Evolutionary conservation across 768 basidiomycete species (phyloP).

Genomic region (Kwoniella europaea): DNA sequence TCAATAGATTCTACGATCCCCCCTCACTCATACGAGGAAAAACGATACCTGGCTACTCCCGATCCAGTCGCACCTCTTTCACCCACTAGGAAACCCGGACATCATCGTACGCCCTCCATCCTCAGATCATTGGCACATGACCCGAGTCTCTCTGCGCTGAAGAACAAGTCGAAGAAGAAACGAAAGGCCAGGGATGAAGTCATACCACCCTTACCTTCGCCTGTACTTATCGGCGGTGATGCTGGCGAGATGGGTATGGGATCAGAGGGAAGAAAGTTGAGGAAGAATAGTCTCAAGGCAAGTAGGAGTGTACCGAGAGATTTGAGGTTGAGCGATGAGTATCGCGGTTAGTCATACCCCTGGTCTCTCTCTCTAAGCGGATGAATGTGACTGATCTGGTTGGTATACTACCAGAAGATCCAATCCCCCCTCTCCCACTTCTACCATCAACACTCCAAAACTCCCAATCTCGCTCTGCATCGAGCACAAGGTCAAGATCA

Average conservation of each 20-base stretch:
- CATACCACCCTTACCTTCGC: slow-evolving; percentile 6
- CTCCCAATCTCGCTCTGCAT: neutral
- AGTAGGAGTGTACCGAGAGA: slow-evolving; percentile 33
- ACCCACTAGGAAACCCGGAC: slow-evolving; percentile 1
- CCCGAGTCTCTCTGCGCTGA: slow-evolving; percentile 45
- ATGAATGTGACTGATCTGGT: too few species aligned
- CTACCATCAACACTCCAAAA: neutral
- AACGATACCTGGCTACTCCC: slow-evolving; percentile 1
- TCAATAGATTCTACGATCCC: slow-evolving; percentile 15
- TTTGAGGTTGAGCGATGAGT: slow-evolving; percentile 22
- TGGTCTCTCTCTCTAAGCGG: too few species aligned
- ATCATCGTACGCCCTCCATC: slow-evolving; percentile 23
- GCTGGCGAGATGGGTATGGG: neutral
- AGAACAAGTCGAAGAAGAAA: slow-evolving; percentile 26
- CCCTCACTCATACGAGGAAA: neutral
- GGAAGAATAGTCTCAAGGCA: slow-evolving; percentile 27
- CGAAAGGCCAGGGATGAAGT: slow-evolving; percentile 15
- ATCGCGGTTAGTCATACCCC: neutral
- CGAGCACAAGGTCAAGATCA: neutral
- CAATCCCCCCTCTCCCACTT: slow-evolving; percentile 1
- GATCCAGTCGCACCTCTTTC: neutral
- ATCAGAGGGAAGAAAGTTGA: neutral
- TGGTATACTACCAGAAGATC: neutral
- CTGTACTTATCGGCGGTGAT: neutral
- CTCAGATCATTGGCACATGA: slow-evolving; percentile 40